Evolutionary conservation across 1,284 basidiomycete genomes (phyloP).

Genomic region (Ustilago vetiveriae): DNA sequence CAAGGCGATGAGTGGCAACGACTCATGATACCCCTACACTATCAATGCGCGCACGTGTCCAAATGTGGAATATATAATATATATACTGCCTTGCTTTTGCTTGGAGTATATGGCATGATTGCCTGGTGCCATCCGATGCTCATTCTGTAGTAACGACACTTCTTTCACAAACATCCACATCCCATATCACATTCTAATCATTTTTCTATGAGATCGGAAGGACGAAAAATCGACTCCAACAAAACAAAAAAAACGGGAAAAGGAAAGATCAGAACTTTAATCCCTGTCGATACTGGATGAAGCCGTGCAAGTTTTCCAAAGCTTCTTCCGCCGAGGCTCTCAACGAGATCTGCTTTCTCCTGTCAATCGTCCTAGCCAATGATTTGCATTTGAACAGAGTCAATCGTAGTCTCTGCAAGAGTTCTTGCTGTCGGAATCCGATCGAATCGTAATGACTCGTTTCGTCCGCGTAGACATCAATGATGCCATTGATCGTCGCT

Average conservation of each 20-base stretch:
- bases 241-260: not conserved
- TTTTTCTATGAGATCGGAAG: no score
- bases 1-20: slow-evolving; percentile 34
- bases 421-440: slow-evolving; percentile 75
- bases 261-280: slow-evolving; percentile 13
- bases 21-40: slow-evolving; percentile 50
- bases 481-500: slow-evolving; percentile 83
- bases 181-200: no score
- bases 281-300: slow-evolving; percentile 79
- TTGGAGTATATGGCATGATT: no score
- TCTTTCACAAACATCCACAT: no score
- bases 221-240: no score
- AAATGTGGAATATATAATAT: no score
- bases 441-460: slow-evolving; percentile 77
- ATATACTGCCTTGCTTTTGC: no score
- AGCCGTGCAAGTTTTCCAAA: slow-evolving; percentile 83
- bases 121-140: no score
- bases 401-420: slow-evolving; percentile 12
- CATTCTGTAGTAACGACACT: no score
- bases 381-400: slow-evolving; percentile 31
- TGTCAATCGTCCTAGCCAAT: slow-evolving; percentile 67
- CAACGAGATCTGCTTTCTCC: slow-evolving; percentile 69
- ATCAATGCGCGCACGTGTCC: slow-evolving; percentile 24
- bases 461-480: slow-evolving; percentile 96
- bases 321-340: slow-evolving; percentile 70